phyloP scores from a whole-genome alignment of 2,329 filamentous ascomycete species.

The Lizonia empirigonia region DNA sequence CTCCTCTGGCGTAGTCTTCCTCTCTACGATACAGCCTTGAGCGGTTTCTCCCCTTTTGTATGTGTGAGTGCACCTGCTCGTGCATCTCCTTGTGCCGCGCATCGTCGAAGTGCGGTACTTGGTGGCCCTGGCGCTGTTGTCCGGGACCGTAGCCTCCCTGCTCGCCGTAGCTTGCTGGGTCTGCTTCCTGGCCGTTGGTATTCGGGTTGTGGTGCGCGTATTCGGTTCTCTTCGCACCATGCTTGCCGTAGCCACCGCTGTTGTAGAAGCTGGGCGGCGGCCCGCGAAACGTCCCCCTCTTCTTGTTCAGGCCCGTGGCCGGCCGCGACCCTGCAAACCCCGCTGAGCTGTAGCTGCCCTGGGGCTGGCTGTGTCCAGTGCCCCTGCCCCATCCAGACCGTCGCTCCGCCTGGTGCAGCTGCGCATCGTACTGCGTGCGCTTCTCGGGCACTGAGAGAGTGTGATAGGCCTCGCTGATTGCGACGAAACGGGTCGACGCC shows the following conservation, averaged over 20 bases:
- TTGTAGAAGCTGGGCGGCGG: conserved; percentile 90
- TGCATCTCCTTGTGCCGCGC: conserved; percentile 76
- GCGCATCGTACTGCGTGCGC: conserved; percentile 80
- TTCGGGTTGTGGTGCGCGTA: conserved; percentile 44
- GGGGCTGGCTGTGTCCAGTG: conserved; percentile 54
- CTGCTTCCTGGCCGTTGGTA: conserved; percentile 26
- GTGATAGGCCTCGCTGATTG: conserved; percentile 82
- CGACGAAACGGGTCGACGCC: conserved; percentile 77
- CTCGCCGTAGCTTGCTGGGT: conserved; percentile 39
- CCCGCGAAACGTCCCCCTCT: conserved; percentile 77
- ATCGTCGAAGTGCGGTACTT: conserved; percentile 78
- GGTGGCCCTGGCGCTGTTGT: conserved; percentile 54
- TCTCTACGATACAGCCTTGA: conserved; percentile 11
- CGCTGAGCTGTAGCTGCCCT: conserved; percentile 61
- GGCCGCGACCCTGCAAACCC: conserved; percentile 72
- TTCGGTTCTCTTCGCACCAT: conserved; percentile 63
- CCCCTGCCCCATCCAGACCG: conserved; percentile 37
- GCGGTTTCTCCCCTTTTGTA: conserved; percentile 51
- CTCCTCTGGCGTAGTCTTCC: conserved; percentile 33
- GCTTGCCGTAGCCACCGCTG: conserved; percentile 75
- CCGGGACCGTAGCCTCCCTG: conserved; percentile 65
- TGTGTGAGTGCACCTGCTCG: conserved; percentile 62
- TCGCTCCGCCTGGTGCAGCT: conserved; percentile 55
- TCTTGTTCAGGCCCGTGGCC: conserved; percentile 77
- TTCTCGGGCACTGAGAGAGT: conserved; percentile 74